These are phyloP conservation scores for Colletotrichum paranaense DNA, from an alignment of 2,329 filamentous ascomycete genomes.

Conservation along the genomic window DNA sequence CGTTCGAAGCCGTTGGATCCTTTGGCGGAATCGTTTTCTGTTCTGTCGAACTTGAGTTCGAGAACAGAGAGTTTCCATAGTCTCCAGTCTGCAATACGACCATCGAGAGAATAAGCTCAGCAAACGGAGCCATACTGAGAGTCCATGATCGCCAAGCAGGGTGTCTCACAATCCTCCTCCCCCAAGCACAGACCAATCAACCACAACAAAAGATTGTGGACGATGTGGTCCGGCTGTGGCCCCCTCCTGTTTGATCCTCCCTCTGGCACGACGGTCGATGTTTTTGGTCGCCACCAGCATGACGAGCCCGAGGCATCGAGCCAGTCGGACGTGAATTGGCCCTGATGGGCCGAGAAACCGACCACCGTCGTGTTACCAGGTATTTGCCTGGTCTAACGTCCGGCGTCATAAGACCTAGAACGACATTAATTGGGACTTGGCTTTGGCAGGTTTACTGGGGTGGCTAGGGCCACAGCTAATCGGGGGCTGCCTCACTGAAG, in stretches of 20 bases:
- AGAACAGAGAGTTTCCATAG: not conserved
- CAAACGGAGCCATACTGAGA: not conserved
- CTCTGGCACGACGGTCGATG: conserved; percentile 21
- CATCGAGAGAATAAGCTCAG: not conserved
- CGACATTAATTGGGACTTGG: not conserved
- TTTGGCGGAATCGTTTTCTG: too few relatives aligned
- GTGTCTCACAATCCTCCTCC: not conserved
- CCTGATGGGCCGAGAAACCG: not conserved
- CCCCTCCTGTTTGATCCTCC: conserved; percentile 34
- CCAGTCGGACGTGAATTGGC: not conserved
- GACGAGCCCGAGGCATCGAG: not conserved
- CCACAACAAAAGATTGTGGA: not conserved
- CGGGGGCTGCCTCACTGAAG: not conserved
- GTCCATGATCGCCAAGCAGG: not conserved
- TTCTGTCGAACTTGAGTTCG: fast-evolving
- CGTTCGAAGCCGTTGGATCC: not conserved
- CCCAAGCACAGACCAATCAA: conserved; percentile 14
- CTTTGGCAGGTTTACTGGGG: conserved; percentile 1
- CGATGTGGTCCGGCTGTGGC: conserved; percentile 28
- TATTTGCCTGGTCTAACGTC: not conserved
- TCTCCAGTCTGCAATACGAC: not conserved
- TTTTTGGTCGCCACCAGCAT: conserved; percentile 25
- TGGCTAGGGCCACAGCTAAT: conserved; percentile 33
- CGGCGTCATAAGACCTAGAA: not conserved
- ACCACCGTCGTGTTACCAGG: not conserved